Evolutionary conservation across 768 basidiomycete genomes (phyloP).

Genomic region (Rhodotorula babjevae): DNA sequence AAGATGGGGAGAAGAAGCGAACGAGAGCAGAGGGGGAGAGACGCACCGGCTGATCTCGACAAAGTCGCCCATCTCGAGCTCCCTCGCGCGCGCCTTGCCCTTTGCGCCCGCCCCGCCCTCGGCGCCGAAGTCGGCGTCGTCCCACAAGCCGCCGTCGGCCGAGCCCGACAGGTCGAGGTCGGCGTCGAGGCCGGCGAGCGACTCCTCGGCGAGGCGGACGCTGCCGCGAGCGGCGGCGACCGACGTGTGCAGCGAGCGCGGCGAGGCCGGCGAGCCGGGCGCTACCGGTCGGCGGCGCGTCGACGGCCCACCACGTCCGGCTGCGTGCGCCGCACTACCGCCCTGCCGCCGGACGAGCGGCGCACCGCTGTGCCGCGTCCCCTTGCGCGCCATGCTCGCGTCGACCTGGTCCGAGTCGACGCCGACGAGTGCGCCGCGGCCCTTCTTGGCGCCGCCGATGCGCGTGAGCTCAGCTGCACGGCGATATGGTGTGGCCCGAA

Average conservation of each 20-base stretch:
- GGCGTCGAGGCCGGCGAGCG: background rate
- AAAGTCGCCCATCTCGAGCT: slow-evolving; percentile 15
- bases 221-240: background rate
- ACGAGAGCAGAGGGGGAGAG: no score
- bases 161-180: no score
- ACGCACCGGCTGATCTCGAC: slow-evolving; percentile 19
- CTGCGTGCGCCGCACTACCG: no score
- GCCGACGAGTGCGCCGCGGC: background rate
- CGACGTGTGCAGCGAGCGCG: background rate
- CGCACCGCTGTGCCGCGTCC: background rate
- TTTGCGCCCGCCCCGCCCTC: no score
- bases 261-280: background rate
- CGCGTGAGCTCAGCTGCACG: background rate
- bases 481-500: background rate
- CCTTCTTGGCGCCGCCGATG: background rate
- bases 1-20: background rate
- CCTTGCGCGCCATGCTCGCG: background rate
- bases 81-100: background rate
- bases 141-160: background rate
- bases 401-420: background rate
- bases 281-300: no score
- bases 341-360: background rate
- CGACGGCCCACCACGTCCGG: no score
- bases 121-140: background rate
- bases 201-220: background rate